These are phyloP conservation scores for Lumnitzera racemosa DNA, from an alignment of 345 rosid species.

Conservation along the genomic window DNA sequence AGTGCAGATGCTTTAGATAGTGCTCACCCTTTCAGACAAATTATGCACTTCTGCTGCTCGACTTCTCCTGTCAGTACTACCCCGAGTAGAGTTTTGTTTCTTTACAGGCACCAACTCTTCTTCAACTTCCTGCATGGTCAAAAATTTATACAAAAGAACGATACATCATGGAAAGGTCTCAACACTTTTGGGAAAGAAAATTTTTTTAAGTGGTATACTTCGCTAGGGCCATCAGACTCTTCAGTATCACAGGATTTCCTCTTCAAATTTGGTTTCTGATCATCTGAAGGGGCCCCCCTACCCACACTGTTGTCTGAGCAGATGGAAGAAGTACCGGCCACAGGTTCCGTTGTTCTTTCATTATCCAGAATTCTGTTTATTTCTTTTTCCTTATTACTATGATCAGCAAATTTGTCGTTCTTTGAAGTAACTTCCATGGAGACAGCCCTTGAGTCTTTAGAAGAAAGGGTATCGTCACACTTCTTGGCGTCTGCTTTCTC, in stretches of 20 bases:
- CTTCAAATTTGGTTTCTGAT: constrained; percentile 42
- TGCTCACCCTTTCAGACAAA: constrained; percentile 90
- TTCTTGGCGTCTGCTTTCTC: constrained; percentile 27
- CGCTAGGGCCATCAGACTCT: constrained; percentile 61
- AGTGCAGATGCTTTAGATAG: constrained; percentile 1
- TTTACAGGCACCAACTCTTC: constrained; percentile 51
- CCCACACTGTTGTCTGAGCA: constrained; percentile 66
- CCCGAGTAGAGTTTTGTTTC: constrained; percentile 36
- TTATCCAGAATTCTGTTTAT: constrained; percentile 29
- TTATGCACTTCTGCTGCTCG: constrained; percentile 96
- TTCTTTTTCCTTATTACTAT: constrained; percentile 23
- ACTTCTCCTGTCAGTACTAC: constrained; percentile 61
- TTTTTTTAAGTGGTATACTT: constrained; percentile 30
- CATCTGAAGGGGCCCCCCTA: constrained; percentile 40
- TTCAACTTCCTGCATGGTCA: constrained; percentile 52
- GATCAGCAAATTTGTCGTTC: constrained; percentile 13
- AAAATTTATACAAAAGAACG: constrained; percentile 3
- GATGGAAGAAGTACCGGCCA: constrained; percentile 63
- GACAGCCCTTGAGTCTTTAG: constrained; percentile 25
- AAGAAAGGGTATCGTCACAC: constrained; percentile 22
- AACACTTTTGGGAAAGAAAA: too few species aligned
- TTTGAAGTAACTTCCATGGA: constrained; percentile 22
- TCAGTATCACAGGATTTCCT: constrained; percentile 51
- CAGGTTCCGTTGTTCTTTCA: constrained; percentile 45
- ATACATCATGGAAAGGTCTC: not conserved